Percentiles rank a stretch among this genome's conserved stretches.
Conservation (phyloP, 2,329 filamentous ascomycete species). For the Fusarium transvaalense region DNA sequence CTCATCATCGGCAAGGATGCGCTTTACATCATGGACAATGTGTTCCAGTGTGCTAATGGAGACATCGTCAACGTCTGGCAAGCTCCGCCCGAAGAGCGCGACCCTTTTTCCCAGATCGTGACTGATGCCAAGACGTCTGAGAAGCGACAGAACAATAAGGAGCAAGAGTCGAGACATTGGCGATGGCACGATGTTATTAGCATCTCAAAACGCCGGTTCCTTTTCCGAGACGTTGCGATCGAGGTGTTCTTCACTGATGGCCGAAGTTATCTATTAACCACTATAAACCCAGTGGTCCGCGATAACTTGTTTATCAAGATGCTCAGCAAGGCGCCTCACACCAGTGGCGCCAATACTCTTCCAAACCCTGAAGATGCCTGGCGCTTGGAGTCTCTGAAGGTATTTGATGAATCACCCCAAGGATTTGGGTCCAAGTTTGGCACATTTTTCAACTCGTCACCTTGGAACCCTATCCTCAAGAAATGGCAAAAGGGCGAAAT, state of each 20-base stretch:
- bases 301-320: conserved; percentile 87
- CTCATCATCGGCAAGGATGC: conserved; percentile 92
- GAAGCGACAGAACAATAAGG: conserved; percentile 69
- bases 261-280: conserved; percentile 91
- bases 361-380: conserved; percentile 88
- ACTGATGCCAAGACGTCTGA: conserved; percentile 72
- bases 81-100: conserved; percentile 89
- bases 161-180: conserved; percentile 91
- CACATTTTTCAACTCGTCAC: conserved; percentile 87
- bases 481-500: conserved; percentile 95
- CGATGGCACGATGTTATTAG: conserved; percentile 95
- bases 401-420: conserved; percentile 69
- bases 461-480: conserved; percentile 86
- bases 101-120: conserved; percentile 95
- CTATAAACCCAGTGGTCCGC: conserved; percentile 77
- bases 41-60: conserved; percentile 93
- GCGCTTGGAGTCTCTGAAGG: conserved; percentile 87
- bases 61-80: conserved; percentile 98
- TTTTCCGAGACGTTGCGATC: conserved; percentile 96
- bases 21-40: conserved; percentile 95
- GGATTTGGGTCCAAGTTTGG: conserved; percentile 88
- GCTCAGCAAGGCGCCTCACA: conserved; percentile 82
- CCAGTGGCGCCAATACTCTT: conserved; percentile 75
- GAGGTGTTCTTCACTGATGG: conserved; percentile 98
- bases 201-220: conserved; percentile 92